Evolutionary conservation across 225 moss, liverwort and hornwort species (phyloP), one percentile per base, ranked within the genome.

Genomic region (Straminergon stramineum): DNA sequence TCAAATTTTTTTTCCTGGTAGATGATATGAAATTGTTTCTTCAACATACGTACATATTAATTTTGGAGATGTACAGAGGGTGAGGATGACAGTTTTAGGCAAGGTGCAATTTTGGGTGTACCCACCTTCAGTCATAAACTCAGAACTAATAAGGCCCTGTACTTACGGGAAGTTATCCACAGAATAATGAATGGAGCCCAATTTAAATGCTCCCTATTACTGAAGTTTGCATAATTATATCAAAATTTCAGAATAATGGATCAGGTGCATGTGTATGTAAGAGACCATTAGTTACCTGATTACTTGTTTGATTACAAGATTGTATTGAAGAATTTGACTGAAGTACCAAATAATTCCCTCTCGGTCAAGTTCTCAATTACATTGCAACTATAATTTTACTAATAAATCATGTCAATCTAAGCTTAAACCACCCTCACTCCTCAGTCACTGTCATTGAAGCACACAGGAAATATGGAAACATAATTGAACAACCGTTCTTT

Each of bases 251-350:
- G 69, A 76, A 89, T 58, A 81, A 28, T 75, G 82, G 74, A 88
- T 91, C 53, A 89, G 41, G 86, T 89, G 83, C 89, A 91, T 91
- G 89, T 89, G 89, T 88, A 91, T 88, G 81, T 75, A 39, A 48
- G 83, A 71, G 79, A 45, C 45, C 57, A 75, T 85, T 83, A 78
- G 78, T 53, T 28, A 55, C 62, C 16, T 51, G 58, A 85, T 81
- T 52, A 85, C 51, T 63, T 48, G 6, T n/a, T 35, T 86, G 75
- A 88, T 88, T 85, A 89, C 75, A 37, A 81, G 88, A 88, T 89
- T 88, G 52, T 82, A 67, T 86, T 83, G 39, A 88, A 88, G 74
- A 64, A 41, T 39, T 64, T 17, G 35, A 84, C 2, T 22, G 8
- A 62, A 5, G 8, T 83, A 83, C 87, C 30, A 31, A 23, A 87